Evolutionary conservation across 140 eudicot species (phyloP), one percentile per base, ranked within the genome.

Genomic region (Erigeron philadelphicus): DNA sequence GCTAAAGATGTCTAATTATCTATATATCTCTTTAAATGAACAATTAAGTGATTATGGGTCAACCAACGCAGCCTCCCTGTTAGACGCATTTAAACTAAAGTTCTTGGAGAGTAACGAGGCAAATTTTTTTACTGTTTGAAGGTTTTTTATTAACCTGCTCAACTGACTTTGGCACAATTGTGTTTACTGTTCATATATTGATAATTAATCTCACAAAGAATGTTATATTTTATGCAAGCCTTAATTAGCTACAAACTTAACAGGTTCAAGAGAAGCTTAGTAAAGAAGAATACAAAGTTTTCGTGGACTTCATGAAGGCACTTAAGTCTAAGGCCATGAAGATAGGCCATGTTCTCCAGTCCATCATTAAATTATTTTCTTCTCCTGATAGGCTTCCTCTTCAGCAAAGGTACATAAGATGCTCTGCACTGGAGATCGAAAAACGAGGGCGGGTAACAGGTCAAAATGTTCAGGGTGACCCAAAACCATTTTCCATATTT

Each of bases 231-330:
- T 31, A 49, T 49, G 7, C 38, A 49, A 60, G 65, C 17, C 66
- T 61, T 7, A 40, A 52, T 40, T 46, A 43, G 64, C 58, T 49
- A 66, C 8, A 38, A 67, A 59, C 16, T 23, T 59, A 72, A 50
- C 87, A 93, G 98, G 98, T 89, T 9, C 74, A 81, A 45, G 96
- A 83, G 71, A 86, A 86, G 84, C 95, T 93, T 74, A 84, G 77
- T 64, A 87, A 76, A 68, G 75, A 85, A 66, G 96, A 93, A 63
- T 93, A 93, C 66, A 73, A 71, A 63, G 90, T 86, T 69, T 93
- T 86, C 73, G 85, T 93, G 70, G 86, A 92, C 59, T 87, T 75
- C 56, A 81, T 93, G 90, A 84, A 83, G 82, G 95, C 88, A 46
- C 85, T 89, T 10, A 93, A 87, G 79, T 81, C 90, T 58, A 86